A percentile compares a stretch with the other conserved stretches of the same genome.
Conservation (phyloP, 108 stramenopile genomes). For the Aurantiochytrium sp. region DNA sequence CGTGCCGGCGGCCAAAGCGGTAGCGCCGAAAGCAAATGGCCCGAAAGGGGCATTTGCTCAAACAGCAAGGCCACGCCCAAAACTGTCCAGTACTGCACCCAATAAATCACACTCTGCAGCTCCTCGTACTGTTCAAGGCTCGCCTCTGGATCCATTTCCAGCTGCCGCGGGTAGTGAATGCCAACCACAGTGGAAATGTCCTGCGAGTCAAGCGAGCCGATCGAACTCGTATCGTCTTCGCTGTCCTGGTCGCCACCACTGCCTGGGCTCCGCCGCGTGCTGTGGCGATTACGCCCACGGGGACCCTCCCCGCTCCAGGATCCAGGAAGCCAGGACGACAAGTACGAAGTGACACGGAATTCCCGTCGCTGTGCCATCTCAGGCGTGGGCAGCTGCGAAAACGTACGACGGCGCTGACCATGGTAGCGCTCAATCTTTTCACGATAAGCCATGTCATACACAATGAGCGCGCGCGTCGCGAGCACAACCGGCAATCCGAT, state of each 20-base stretch:
- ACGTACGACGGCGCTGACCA: not conserved
- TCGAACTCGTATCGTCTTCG: not conserved
- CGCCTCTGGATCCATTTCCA: not conserved
- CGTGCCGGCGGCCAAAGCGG: not conserved
- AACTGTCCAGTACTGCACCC: slow-evolving; percentile 12
- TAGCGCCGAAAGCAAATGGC: not conserved
- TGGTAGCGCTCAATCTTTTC: not conserved
- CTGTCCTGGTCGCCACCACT: not conserved
- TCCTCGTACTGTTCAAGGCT: not conserved
- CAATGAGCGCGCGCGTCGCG: not conserved
- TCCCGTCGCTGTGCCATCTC: not conserved
- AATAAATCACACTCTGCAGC: not conserved
- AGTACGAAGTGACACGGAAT: not conserved
- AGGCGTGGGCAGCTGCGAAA: not conserved
- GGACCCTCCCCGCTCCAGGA: not conserved
- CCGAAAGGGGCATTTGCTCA: not conserved
- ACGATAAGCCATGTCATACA: not conserved
- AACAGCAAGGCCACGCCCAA: not conserved
- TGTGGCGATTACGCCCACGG: not conserved
- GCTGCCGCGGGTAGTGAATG: slow-evolving; percentile 3
- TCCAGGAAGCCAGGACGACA: not conserved
- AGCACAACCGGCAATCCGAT: not conserved
- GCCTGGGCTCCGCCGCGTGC: not conserved
- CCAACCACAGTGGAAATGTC: not conserved
- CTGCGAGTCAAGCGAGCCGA: not conserved